Evolutionary conservation across 371 early-diverging fungal species (phyloP), one percentile per base, ranked within the genome.

Genomic region (Mucor indicus): DNA sequence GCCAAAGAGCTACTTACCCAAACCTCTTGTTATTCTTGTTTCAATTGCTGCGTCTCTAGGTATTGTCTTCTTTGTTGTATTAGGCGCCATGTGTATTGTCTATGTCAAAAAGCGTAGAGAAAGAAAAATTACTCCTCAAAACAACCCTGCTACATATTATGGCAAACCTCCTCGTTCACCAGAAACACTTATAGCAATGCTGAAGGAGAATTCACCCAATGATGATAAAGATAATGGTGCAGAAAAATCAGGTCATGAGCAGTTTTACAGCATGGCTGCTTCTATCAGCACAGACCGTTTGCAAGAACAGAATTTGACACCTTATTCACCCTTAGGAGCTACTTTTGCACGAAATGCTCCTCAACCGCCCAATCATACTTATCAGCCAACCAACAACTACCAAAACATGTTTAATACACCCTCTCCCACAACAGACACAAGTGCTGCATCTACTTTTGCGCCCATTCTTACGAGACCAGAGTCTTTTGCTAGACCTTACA

Each of bases 31-130:
- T 4, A 80, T 90, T 29, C 56, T 89, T 4, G 79, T 86, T 31
- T 77, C 90, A 8, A 60, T 86, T 21, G 88, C 83, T 19, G 73
- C 83, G 9, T 79, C 89, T 1, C 65, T 89, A 13, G 84, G 74
- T 12, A 67, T 89, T 15, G 85, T 87, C 4, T 74, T 83, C 43
- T 50, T 83, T 10, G 80, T 89, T 40, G 85, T 89, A n/a, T 51
- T 81, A 3, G 42, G 70, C 20, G 84, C 83, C 1, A 64, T 89
- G 48, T 15, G 58, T 1, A 62, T 70, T 7, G 22, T 77, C 13
- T 61, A 48, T 40, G 22, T 68, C 35, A 76, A 66, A 27, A 50
- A 67, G 47, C 54, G 57, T 22, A 48, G 58, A 10, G 70, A 76
- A 19, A 22, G 50, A 17, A 65, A 64, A 25, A 44, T 59, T 12